Conservation (phyloP, 345 rosid species). For the Lepidium didymum region DNA sequence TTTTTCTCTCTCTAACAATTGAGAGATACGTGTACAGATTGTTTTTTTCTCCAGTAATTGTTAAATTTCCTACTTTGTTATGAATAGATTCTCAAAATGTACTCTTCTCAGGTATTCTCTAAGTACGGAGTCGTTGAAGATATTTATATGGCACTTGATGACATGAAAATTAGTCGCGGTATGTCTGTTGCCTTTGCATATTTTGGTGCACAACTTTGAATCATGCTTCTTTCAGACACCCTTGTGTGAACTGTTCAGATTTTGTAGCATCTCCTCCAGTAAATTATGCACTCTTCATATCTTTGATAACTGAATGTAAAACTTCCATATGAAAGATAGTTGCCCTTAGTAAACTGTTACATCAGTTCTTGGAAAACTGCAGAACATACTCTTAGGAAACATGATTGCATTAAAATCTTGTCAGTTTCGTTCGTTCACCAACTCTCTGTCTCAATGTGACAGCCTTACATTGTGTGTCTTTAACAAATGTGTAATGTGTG, state of each 20-base stretch:
- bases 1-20: neutral
- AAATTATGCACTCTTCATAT: neutral
- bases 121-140: slow-evolving; percentile 67
- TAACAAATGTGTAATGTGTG: neutral
- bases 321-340: neutral
- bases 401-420: neutral
- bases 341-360: neutral
- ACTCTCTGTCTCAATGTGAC: neutral
- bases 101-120: slow-evolving; percentile 58
- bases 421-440: neutral
- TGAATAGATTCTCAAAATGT: neutral
- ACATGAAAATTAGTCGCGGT: slow-evolving; percentile 66
- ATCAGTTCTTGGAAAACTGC: neutral
- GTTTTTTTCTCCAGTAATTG: neutral
- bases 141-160: slow-evolving; percentile 59
- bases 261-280: neutral
- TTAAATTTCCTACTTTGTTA: neutral
- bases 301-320: neutral
- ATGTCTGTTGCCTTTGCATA: slow-evolving; percentile 19
- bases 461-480: neutral
- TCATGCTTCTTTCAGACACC: neutral
- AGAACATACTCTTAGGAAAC: neutral
- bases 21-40: neutral
- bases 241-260: neutral
- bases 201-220: neutral